Evolutionary conservation across 1,284 basidiomycete species (phyloP).

Genomic region (Exobasidium cylindrosporum): DNA sequence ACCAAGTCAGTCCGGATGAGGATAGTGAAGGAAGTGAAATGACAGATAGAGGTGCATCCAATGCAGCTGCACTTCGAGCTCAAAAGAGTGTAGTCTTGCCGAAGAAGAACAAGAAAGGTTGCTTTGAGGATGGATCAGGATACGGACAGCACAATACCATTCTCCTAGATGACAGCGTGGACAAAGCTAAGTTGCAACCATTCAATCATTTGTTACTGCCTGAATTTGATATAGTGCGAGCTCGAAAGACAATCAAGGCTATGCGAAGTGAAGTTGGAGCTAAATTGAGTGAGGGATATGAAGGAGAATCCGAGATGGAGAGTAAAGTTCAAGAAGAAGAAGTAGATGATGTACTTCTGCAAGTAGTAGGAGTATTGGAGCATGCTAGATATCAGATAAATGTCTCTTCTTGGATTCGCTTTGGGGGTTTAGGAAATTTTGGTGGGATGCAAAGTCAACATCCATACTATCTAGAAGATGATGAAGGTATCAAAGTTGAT

Average conservation of each 20-base stretch:
- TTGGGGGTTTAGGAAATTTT: slow-evolving; percentile 25
- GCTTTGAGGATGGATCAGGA: neutral
- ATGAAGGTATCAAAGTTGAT: neutral
- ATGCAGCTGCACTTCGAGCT: slow-evolving; percentile 1
- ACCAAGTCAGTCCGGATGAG: slow-evolving; percentile 13
- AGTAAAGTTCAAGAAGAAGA: slow-evolving; percentile 1
- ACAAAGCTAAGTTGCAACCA: slow-evolving; percentile 74
- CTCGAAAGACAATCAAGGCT: neutral
- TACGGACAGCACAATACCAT: slow-evolving; percentile 64
- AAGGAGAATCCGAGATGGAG: slow-evolving; percentile 9
- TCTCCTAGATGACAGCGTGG: slow-evolving; percentile 74
- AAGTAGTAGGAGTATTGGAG: slow-evolving; percentile 49
- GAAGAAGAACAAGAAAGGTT: neutral
- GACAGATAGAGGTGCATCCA: neutral
- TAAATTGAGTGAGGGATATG: neutral
- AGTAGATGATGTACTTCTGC: slow-evolving; percentile 43
- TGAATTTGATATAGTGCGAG: slow-evolving; percentile 29
- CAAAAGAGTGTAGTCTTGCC: slow-evolving; percentile 6
- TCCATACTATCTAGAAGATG: neutral
- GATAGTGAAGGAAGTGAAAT: neutral
- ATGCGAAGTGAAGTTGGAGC: slow-evolving; percentile 17
- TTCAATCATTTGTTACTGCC: slow-evolving; percentile 55
- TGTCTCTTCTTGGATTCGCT: slow-evolving; percentile 35
- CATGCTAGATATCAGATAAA: slow-evolving; percentile 32
- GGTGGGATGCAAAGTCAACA: slow-evolving; percentile 14